Evolutionary conservation across 257 asterid genomes (phyloP).

Genomic region (Solanum bulbocastanum): DNA sequence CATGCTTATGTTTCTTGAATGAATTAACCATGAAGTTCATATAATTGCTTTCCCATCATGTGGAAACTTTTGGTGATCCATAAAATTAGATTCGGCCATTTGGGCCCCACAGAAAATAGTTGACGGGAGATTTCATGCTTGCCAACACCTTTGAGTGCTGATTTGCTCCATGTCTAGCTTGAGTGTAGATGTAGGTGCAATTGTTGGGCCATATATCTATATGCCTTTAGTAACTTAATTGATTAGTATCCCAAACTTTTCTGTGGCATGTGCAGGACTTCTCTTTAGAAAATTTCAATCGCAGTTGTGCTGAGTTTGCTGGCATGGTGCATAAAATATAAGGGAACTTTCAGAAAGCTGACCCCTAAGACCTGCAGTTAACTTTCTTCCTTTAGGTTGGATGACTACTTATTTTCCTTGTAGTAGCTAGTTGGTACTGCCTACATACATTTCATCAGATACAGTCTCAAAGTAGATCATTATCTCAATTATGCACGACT

Average conservation of each 20-base stretch:
- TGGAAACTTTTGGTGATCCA: background rate
- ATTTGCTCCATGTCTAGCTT: background rate
- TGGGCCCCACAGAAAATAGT: background rate
- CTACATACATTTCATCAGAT: background rate
- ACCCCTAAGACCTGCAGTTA: constrained; percentile 11
- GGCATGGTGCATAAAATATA: constrained; percentile 35
- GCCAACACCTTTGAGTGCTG: background rate
- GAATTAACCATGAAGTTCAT: background rate
- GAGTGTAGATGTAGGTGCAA: background rate
- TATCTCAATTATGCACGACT: background rate
- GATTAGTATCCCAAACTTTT: constrained; percentile 15
- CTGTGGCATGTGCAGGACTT: constrained; percentile 68
- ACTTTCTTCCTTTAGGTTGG: constrained; percentile 37
- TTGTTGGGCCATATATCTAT: background rate
- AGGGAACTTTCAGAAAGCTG: constrained; percentile 30
- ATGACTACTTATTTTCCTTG: background rate
- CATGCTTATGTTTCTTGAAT: background rate
- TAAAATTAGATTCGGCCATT: background rate
- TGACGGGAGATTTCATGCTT: background rate
- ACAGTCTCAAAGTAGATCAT: background rate
- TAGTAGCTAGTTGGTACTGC: background rate
- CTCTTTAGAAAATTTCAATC: constrained; percentile 53
- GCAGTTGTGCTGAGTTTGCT: constrained; percentile 53
- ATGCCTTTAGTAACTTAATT: constrained; percentile 3
- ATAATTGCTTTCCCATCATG: background rate